Percentiles rank a stretch among this genome's conserved stretches.
Conservation (phyloP, 106 monocot species). For the Narthecium ossifragum region DNA sequence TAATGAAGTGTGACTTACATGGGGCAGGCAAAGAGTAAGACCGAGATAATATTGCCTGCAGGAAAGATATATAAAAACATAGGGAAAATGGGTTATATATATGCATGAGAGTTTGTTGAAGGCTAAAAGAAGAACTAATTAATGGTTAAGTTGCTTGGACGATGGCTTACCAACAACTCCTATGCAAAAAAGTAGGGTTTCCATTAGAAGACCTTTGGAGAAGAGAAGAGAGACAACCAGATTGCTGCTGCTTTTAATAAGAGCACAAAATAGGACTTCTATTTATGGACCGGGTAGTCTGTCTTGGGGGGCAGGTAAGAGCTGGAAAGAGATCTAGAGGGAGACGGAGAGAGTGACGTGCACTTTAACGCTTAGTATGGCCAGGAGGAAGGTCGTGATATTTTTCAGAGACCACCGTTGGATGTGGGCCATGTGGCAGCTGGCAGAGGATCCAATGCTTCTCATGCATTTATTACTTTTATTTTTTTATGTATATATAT, state of each 20-base stretch:
- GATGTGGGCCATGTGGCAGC: too few relatives aligned
- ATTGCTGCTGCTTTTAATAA: not conserved
- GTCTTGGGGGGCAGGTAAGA: not conserved
- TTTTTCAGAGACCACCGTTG: too few relatives aligned
- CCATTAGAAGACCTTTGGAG: not conserved
- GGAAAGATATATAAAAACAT: not conserved
- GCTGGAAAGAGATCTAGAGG: not conserved
- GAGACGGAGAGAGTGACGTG: not conserved
- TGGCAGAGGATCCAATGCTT: too few relatives aligned
- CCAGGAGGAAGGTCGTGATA: too few relatives aligned
- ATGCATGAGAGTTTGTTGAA: not conserved
- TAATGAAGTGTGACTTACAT: conserved; percentile 21
- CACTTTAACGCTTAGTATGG: too few relatives aligned
- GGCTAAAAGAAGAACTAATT: not conserved
- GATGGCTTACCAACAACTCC: conserved; percentile 19
- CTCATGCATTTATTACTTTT: too few relatives aligned
- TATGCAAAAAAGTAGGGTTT: conserved; percentile 6
- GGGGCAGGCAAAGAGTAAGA: conserved; percentile 35
- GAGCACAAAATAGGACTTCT: not conserved
- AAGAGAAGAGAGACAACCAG: not conserved
- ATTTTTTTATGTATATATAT: too few relatives aligned
- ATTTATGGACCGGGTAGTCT: not conserved
- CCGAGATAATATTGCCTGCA: conserved; percentile 52
- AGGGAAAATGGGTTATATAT: not conserved
- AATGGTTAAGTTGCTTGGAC: not conserved